Percentiles rank a stretch among this genome's conserved stretches.
These are phyloP conservation scores for Rhizopus microsporus DNA, from an alignment of 371 early-diverging fungal genomes.

Conservation along the genomic window DNA sequence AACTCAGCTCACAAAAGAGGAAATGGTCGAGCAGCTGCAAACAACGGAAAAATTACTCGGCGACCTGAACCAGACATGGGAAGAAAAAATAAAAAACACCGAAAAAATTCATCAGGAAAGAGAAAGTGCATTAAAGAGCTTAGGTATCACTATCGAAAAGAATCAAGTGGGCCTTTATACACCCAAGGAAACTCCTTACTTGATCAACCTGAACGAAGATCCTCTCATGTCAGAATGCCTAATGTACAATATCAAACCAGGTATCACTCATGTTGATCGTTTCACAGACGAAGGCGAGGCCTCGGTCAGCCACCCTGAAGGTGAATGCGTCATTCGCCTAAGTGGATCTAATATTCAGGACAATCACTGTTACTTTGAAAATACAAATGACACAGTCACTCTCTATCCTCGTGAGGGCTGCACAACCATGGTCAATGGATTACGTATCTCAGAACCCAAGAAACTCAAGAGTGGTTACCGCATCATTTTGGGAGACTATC, in stretches of 20 bases:
- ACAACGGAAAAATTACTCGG: constrained; percentile 81
- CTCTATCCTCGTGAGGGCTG: constrained; percentile 65
- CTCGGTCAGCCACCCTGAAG: background rate
- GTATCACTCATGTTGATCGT: constrained; percentile 71
- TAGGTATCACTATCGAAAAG: constrained; percentile 74
- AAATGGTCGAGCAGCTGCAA: constrained; percentile 74
- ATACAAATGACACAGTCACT: constrained; percentile 61
- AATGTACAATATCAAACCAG: constrained; percentile 78
- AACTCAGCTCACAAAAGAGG: constrained; percentile 50
- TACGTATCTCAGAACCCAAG: constrained; percentile 60
- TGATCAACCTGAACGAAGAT: constrained; percentile 87
- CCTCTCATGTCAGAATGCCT: constrained; percentile 85
- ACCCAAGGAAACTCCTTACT: constrained; percentile 78
- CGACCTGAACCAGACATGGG: constrained; percentile 80
- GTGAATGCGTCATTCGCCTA: constrained; percentile 66
- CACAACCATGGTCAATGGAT: constrained; percentile 79
- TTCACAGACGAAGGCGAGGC: constrained; percentile 23
- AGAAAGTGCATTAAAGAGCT: constrained; percentile 70
- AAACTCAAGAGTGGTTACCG: constrained; percentile 76
- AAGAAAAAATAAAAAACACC: constrained; percentile 73
- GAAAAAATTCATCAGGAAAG: constrained; percentile 69
- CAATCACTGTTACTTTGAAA: constrained; percentile 80
- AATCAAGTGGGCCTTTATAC: constrained; percentile 74
- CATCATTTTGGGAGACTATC: constrained; percentile 80
- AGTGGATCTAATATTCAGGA: constrained; percentile 71